Percentiles rank a stretch among this genome's conserved stretches.
Evolutionary conservation across 768 basidiomycete genomes (phyloP).

Genomic region (Auricularia heimuer): DNA sequence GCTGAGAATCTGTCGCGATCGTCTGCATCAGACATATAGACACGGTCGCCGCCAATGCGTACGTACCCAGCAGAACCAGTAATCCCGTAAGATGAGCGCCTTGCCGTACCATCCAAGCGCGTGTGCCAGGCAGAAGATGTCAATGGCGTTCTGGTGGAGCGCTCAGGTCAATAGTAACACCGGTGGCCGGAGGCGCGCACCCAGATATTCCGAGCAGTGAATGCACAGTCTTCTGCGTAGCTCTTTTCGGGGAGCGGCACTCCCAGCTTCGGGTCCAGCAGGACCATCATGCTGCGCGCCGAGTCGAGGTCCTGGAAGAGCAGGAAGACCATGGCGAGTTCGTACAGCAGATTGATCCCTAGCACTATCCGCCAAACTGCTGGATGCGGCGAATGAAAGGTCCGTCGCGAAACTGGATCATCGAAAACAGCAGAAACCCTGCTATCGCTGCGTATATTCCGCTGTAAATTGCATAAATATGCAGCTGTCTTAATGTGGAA

Average conservation of each 20-base stretch:
- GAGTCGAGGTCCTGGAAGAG: slow-evolving; percentile 77
- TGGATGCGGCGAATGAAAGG: slow-evolving; percentile 81
- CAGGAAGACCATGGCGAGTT: slow-evolving; percentile 71
- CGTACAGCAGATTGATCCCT: slow-evolving; percentile 75
- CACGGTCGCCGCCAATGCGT: neutral
- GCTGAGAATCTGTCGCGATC: slow-evolving; percentile 55
- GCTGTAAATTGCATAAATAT: slow-evolving; percentile 25
- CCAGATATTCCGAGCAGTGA: slow-evolving; percentile 58
- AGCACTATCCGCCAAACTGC: slow-evolving; percentile 29
- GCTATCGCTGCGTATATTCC: slow-evolving; percentile 67
- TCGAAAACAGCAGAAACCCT: slow-evolving; percentile 71
- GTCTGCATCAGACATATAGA: neutral
- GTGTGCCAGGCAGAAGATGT: slow-evolving; percentile 82
- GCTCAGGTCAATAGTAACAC: neutral
- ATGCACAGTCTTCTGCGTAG: slow-evolving; percentile 72
- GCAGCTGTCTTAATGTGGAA: neutral
- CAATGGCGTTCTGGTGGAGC: slow-evolving; percentile 53
- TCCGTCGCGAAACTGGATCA: slow-evolving; percentile 84
- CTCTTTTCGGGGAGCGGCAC: slow-evolving; percentile 72
- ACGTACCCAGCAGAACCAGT: slow-evolving; percentile 88
- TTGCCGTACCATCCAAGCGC: slow-evolving; percentile 86
- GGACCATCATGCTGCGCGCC: slow-evolving; percentile 68
- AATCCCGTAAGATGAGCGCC: slow-evolving; percentile 80
- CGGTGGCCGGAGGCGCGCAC: slow-evolving; percentile 27
- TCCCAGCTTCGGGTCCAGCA: slow-evolving; percentile 63